These are phyloP conservation scores for Cercospora janseana DNA, from an alignment of 2,329 filamentous ascomycete species.

Conservation along the genomic window DNA sequence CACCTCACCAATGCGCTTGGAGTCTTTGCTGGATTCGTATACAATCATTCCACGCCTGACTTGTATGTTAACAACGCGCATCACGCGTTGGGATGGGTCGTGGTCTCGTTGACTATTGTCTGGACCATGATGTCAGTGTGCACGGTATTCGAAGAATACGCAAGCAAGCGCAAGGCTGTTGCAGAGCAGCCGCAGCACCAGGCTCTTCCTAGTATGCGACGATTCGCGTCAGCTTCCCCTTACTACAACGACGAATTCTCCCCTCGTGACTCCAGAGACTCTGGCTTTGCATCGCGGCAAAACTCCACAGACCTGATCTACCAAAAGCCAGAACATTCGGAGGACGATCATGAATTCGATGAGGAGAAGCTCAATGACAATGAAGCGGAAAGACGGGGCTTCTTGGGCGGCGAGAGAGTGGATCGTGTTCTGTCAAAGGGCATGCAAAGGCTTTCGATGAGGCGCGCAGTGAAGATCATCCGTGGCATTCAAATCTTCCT, in stretches of 20 bases:
- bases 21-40: conserved; percentile 64
- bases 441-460: conserved; percentile 37
- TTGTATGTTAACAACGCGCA: conserved; percentile 87
- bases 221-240: conserved; percentile 22
- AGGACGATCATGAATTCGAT: conserved; percentile 43
- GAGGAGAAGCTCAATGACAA: conserved; percentile 32
- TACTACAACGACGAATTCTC: conserved; percentile 28
- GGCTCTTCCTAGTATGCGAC: conserved; percentile 33
- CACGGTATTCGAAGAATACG: conserved; percentile 50
- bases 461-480: conserved; percentile 58
- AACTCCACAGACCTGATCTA: conserved; percentile 35
- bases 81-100: conserved; percentile 81
- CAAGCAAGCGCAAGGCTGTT: conserved; percentile 14
- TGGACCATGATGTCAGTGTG: conserved; percentile 70
- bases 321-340: conserved; percentile 25
- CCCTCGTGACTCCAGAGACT: conserved; percentile 45
- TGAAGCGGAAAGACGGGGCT: conserved; percentile 39
- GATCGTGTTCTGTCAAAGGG: conserved; percentile 32
- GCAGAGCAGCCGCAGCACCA: conserved; percentile 13
- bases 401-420: conserved; percentile 42
- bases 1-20: conserved; percentile 53
- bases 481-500: conserved; percentile 63
- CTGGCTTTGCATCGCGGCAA: conserved; percentile 35
- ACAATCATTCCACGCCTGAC: conserved; percentile 79
- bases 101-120: conserved; percentile 67